Evolutionary conservation across 345 rosid genomes (phyloP).

Genomic region (Psidium guajava): DNA sequence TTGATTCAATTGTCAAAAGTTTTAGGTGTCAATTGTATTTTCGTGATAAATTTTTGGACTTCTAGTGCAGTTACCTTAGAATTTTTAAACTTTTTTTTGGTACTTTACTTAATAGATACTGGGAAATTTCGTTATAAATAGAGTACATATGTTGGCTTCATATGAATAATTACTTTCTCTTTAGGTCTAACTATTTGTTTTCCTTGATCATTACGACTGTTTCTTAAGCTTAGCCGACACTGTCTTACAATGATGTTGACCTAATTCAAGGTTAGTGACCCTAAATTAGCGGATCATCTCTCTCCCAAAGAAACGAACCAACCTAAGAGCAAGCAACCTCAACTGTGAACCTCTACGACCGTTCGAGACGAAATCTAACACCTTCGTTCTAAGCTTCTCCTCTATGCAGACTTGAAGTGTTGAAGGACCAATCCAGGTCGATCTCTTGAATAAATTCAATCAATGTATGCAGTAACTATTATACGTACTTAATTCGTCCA

Average conservation of each 20-base stretch:
- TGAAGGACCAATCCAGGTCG: not conserved
- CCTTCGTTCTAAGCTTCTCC: not conserved
- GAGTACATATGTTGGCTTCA: not conserved
- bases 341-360: not conserved
- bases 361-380: not conserved
- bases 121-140: not conserved
- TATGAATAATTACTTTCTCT: too few species aligned
- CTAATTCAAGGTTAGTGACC: not conserved
- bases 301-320: not conserved
- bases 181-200: not conserved
- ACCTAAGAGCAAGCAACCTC: not conserved
- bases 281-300: not conserved
- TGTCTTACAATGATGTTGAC: too few species aligned
- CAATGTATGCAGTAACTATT: not conserved
- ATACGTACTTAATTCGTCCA: not conserved
- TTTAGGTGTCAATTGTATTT: too few species aligned
- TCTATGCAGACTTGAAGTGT: not conserved
- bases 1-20: too few species aligned
- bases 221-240: too few species aligned
- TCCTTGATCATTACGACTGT: not conserved
- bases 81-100: too few species aligned
- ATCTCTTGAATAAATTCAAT: too few species aligned
- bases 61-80: too few species aligned
- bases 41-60: too few species aligned
- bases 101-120: not conserved